phyloP scores from a whole-genome alignment of 73 alveolate species.

The Paramecium octaurelia region DNA sequence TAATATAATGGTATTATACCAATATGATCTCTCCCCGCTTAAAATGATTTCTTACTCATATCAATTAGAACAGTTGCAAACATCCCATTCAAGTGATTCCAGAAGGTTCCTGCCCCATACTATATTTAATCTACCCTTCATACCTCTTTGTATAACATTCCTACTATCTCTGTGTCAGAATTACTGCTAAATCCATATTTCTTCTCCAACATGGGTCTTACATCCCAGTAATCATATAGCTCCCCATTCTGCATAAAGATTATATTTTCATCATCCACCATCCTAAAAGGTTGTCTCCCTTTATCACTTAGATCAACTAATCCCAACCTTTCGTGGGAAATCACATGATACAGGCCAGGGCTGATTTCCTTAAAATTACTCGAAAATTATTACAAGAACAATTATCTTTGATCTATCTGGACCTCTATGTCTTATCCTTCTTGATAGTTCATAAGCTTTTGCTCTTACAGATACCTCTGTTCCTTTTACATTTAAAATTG shows the following conservation, averaged over 20 bases:
- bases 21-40: conserved; percentile 73
- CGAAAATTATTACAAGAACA: neutral
- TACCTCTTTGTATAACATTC: conserved; percentile 57
- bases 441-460: conserved; percentile 42
- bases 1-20: conserved; percentile 70
- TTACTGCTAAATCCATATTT: conserved; percentile 54
- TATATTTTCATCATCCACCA: conserved; percentile 39
- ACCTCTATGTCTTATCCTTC: conserved; percentile 63
- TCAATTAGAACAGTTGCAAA: conserved; percentile 68
- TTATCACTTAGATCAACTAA: conserved; percentile 63
- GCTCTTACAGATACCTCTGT: conserved; percentile 32
- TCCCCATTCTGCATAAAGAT: conserved; percentile 63
- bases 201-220: conserved; percentile 46
- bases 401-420: conserved; percentile 50
- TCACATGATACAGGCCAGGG: conserved; percentile 5
- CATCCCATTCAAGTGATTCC: conserved; percentile 72
- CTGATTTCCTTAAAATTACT: neutral
- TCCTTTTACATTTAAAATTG: conserved; percentile 51
- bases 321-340: conserved; percentile 64
- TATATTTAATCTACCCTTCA: neutral
- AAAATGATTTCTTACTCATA: conserved; percentile 42
- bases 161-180: conserved; percentile 61
- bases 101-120: conserved; percentile 57
- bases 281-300: conserved; percentile 51
- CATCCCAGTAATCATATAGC: conserved; percentile 58